phyloP scores from a whole-genome alignment of 306 rosid genomes.

The Cucurbita ficifolia region DNA sequence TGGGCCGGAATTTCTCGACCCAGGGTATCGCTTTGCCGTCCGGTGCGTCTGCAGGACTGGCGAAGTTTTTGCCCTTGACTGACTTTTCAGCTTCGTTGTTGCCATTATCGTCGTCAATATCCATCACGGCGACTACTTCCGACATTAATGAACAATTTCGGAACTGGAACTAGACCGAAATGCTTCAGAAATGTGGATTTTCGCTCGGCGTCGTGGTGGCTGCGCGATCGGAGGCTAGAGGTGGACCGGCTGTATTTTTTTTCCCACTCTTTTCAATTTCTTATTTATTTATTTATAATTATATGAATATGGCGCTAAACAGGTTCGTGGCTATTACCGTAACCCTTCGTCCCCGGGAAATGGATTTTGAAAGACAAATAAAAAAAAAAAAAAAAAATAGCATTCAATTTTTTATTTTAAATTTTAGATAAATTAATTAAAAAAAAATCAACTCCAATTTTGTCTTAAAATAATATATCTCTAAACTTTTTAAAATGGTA shows the following conservation, averaged over 20 bases:
- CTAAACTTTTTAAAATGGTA: too few relatives aligned
- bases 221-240: not conserved
- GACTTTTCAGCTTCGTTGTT: constrained; percentile 5
- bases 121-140: constrained; percentile 37
- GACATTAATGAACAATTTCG: constrained; percentile 19
- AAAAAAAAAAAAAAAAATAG: too few relatives aligned
- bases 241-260: not conserved
- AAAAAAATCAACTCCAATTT: too few relatives aligned
- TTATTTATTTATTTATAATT: too few relatives aligned
- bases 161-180: not conserved
- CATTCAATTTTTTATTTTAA: too few relatives aligned
- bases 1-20: constrained; percentile 95
- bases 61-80: constrained; percentile 31
- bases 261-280: not conserved
- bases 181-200: not conserved
- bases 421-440: too few relatives aligned
- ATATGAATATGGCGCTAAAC: not conserved
- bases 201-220: not conserved
- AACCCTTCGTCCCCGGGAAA: not conserved
- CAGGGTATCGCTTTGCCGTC: constrained; percentile 45
- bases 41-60: constrained; percentile 16
- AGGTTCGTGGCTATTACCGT: not conserved
- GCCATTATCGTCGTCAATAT: constrained; percentile 34
- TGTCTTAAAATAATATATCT: too few relatives aligned
- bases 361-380: too few relatives aligned